phyloP scores from a whole-genome alignment of 306 rosid species.

The Cucurbita moschata region DNA sequence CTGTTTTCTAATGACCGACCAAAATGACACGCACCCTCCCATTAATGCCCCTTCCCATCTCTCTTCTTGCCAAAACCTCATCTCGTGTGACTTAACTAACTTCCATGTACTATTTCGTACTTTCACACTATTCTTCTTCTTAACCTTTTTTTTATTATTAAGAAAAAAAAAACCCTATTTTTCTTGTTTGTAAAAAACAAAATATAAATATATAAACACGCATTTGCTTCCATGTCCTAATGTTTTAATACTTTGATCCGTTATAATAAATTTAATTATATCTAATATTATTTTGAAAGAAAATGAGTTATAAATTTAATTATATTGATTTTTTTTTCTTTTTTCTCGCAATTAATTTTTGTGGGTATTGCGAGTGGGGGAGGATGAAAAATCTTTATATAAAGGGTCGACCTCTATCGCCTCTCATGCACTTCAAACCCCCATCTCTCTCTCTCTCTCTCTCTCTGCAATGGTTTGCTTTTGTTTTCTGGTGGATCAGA shows the following conservation, averaged over 20 bases:
- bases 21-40: background rate
- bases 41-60: background rate
- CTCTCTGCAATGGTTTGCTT: conserved; percentile 41
- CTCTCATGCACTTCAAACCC: background rate
- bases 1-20: background rate
- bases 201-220: too few species aligned
- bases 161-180: too few species aligned
- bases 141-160: too few species aligned
- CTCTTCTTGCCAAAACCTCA: background rate
- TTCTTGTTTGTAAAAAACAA: too few species aligned
- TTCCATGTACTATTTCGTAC: background rate
- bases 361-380: background rate
- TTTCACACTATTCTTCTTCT: background rate
- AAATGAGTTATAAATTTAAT: too few species aligned
- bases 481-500: conserved; percentile 79
- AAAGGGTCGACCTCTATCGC: background rate
- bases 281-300: too few species aligned
- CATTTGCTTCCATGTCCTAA: too few species aligned
- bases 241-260: too few species aligned
- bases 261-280: too few species aligned
- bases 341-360: background rate
- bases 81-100: background rate
- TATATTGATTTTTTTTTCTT: background rate
- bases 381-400: background rate
- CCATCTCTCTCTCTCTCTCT: background rate